Evolutionary conservation across 2,329 filamentous ascomycete genomes (phyloP), one percentile per base, ranked within the genome.

Genomic region (Biscogniauxia sp.): DNA sequence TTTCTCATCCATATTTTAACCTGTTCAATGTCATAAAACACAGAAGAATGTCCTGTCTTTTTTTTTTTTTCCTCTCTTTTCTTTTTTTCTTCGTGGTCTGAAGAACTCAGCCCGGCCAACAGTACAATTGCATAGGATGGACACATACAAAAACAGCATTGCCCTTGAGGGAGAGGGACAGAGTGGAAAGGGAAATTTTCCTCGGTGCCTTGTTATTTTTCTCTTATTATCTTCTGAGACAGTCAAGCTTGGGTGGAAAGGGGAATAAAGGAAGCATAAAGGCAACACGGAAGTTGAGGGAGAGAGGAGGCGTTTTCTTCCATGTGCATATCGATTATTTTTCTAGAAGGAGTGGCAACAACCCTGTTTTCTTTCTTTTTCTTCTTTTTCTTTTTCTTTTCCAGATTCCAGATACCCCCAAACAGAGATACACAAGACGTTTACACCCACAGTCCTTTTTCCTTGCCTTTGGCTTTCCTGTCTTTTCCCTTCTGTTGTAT

Each of bases 41-140:
- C 37, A 45, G 37, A n/a, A 45, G 37, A 45, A 45, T 45, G 37
- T 6, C 28, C n/a, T 15, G 8, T 13, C 11, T 19, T 17, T 26
- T 26, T 20, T 53, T 53, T 45, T n/a, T 17, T 17, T 17, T n/a
- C n/a, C n/a, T 15, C 23, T 13, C 11, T 19, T 17, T 26, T 26
- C 51, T 53, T 53, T 45, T n/a, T 17, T 17, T 17, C 15, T 2
- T 45, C 3, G 37, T n/a, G 37, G 37, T 45, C 2, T 6, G 37
- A 45, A n/a, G 37, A 9, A 17, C 7, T 11, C n/a, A 45, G 37
- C 37, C 37, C 3, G 37, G 37, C 37, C 37, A 45, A 45, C 61
- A 61, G 54, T 63, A 67, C 61, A 62, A 63, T 61, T 65, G 66
- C 68, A 69, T 68, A 64, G 67, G 65, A 69, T 62, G 68, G 67